These are phyloP conservation scores for Ophiostoma ips DNA, from an alignment of 2,329 filamentous ascomycete genomes.

Conservation along the genomic window DNA sequence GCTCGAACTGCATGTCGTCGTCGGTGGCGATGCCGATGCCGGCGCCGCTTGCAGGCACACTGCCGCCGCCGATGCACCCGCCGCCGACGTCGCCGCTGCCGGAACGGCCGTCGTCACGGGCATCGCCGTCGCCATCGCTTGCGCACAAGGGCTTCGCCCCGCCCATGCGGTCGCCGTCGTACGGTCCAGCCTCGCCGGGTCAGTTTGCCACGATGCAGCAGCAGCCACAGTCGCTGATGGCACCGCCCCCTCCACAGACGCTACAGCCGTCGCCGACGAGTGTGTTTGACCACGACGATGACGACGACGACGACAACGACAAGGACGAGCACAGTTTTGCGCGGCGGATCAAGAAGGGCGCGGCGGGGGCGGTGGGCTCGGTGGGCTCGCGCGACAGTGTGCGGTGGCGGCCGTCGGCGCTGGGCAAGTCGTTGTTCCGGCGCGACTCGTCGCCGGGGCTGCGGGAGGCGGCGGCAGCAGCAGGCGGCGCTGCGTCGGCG, in stretches of 20 bases:
- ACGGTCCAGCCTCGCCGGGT: no score
- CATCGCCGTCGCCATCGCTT: background rate
- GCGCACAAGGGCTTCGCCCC: no score
- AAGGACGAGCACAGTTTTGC: background rate
- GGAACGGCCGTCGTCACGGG: background rate
- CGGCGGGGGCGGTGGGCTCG: background rate
- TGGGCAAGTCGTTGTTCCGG: conserved; percentile 5
- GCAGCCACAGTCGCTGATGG: background rate
- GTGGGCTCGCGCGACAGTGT: conserved; percentile 1
- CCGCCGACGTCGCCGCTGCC: background rate
- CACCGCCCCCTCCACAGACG: no score
- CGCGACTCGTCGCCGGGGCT: background rate
- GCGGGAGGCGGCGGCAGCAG: no score
- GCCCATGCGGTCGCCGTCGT: no score
- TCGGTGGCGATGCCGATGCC: background rate
- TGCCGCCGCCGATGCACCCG: background rate
- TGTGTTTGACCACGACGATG: conserved; percentile 13
- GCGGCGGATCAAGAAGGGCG: conserved; percentile 2
- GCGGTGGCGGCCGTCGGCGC: conserved; percentile 2
- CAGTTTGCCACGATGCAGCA: background rate
- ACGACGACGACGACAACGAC: background rate
- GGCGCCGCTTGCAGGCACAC: background rate
- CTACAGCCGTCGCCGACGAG: conserved; percentile 4
- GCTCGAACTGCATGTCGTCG: conserved; percentile 1
- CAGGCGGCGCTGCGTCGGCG: no score